Conservation (phyloP, 441 rosid genomes). For the Mallotus repandus region DNA sequence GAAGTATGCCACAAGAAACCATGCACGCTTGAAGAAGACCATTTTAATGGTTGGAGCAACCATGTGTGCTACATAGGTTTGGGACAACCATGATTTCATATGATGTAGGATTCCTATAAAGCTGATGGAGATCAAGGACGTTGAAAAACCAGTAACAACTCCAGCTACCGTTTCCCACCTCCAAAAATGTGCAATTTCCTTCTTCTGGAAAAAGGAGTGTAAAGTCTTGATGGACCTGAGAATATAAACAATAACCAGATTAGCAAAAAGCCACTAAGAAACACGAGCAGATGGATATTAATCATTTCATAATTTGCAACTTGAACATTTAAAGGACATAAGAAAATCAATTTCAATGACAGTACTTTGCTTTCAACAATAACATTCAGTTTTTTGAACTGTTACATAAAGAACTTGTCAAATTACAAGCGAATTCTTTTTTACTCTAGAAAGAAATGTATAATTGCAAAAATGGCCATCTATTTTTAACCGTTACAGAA, state of each 20-base stretch:
- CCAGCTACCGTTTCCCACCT: slow-evolving; percentile 58
- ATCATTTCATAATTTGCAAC: neutral
- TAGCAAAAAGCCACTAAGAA: neutral
- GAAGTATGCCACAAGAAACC: slow-evolving; percentile 57
- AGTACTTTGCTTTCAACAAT: neutral
- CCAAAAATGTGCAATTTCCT: slow-evolving; percentile 38
- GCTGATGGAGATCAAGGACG: slow-evolving; percentile 52
- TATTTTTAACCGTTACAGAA: too few species aligned
- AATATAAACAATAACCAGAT: neutral
- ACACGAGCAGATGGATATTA: neutral
- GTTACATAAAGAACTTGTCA: neutral
- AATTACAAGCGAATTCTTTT: neutral
- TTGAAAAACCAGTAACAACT: slow-evolving; percentile 50
- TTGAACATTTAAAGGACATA: neutral
- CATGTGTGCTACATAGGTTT: slow-evolving; percentile 24
- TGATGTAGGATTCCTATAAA: slow-evolving; percentile 38
- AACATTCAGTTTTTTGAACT: neutral
- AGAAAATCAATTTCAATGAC: neutral
- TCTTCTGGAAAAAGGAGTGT: slow-evolving; percentile 33
- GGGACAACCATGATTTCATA: slow-evolving; percentile 40
- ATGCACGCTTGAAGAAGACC: slow-evolving; percentile 45
- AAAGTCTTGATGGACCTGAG: slow-evolving; percentile 46
- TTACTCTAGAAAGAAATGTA: neutral
- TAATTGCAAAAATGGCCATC: too few species aligned
- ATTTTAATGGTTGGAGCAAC: slow-evolving; percentile 17